Conservation (phyloP, 176 grass and related monocot genomes). For the Alloteropsis semialata region DNA sequence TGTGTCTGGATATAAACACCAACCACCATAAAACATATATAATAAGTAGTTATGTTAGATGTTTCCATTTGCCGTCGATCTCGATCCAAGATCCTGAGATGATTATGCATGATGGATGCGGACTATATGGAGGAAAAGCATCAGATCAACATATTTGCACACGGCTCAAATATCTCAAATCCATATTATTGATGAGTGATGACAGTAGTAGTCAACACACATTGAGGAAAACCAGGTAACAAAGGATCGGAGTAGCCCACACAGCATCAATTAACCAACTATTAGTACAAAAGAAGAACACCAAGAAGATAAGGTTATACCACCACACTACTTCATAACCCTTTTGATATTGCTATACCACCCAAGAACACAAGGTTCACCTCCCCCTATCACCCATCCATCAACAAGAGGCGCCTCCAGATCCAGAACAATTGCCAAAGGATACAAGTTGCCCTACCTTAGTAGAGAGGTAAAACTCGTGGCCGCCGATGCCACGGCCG, state of each 20-base stretch:
- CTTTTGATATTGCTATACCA: neutral
- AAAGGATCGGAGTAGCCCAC: neutral
- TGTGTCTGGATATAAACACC: neutral
- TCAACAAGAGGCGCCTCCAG: neutral
- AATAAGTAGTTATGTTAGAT: no score
- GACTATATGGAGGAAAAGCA: neutral
- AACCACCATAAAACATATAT: neutral
- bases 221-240: neutral
- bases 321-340: neutral
- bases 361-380: slow-evolving; percentile 10
- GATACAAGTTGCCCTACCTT: slow-evolving; percentile 86
- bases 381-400: neutral
- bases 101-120: no score
- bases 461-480: slow-evolving; percentile 32
- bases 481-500: no score
- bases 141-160: no score
- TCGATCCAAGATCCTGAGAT: neutral
- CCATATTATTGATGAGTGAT: slow-evolving; percentile 7
- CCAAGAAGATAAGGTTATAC: neutral
- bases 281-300: neutral
- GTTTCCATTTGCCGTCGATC: neutral
- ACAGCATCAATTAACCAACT: neutral
- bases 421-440: slow-evolving; percentile 59
- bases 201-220: neutral
- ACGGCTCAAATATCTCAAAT: neutral